Evolutionary conservation across 2,329 filamentous ascomycete species (phyloP).

Genomic region (Aspergillus hortae): DNA sequence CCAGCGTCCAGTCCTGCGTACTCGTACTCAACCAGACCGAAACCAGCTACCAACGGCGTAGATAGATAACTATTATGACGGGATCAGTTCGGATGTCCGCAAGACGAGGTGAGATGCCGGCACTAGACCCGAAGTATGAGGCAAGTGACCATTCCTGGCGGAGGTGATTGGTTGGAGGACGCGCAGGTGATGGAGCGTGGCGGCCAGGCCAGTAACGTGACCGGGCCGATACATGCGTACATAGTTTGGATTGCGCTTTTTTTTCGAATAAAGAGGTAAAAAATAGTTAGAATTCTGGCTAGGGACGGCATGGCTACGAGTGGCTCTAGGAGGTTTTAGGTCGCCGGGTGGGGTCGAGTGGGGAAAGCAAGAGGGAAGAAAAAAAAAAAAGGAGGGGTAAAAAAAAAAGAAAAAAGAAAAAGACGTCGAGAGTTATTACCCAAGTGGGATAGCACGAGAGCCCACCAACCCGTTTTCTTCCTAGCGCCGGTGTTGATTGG

Average conservation of each 20-base stretch:
- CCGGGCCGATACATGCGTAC: conserved; percentile 18
- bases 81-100: neutral
- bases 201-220: conserved; percentile 22
- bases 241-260: neutral
- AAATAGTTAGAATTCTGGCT: neutral
- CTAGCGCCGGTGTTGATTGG: too few relatives aligned
- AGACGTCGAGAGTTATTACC: neutral
- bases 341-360: neutral
- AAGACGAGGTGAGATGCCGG: neutral
- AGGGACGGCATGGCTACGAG: neutral
- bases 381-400: neutral
- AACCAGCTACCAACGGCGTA: too few relatives aligned
- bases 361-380: neutral
- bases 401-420: neutral
- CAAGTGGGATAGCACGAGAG: neutral
- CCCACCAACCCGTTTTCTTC: too few relatives aligned
- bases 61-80: neutral
- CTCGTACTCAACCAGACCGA: too few relatives aligned
- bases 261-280: neutral
- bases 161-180: conserved; percentile 3
- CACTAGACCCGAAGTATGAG: neutral
- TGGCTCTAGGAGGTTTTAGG: neutral
- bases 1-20: too few relatives aligned
- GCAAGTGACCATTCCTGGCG: conserved; percentile 7
- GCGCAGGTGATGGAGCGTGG: conserved; percentile 6